phyloP scores from a whole-genome alignment of 768 basidiomycete genomes.

The Auriculariales sp. region DNA sequence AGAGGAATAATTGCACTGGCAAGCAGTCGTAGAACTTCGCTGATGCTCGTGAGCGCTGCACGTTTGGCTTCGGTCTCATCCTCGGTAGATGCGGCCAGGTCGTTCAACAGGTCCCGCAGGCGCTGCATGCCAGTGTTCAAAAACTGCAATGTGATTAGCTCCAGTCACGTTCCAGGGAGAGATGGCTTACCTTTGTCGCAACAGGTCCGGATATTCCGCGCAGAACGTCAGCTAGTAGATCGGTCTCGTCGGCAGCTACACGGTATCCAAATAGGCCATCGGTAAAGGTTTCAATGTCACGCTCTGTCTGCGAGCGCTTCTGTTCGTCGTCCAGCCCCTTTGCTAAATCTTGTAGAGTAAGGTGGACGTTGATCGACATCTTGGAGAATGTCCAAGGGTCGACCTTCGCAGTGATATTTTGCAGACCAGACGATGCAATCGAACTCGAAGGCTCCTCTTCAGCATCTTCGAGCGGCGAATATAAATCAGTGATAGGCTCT shows the following conservation, averaged over 20 bases:
- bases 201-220: constrained; percentile 51
- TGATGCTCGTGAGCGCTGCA: constrained; percentile 34
- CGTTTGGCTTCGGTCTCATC: constrained; percentile 3
- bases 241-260: constrained; percentile 66
- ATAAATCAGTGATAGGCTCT: too few relatives aligned
- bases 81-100: constrained; percentile 14
- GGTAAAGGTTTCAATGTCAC: constrained; percentile 50
- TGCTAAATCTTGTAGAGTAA: constrained; percentile 60
- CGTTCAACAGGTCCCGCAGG: constrained; percentile 38
- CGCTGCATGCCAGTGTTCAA: constrained; percentile 60
- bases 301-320: constrained; percentile 37
- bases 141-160: constrained; percentile 30
- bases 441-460: not conserved
- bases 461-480: not conserved
- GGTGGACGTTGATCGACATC: constrained; percentile 65
- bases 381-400: constrained; percentile 78
- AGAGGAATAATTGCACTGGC: constrained; percentile 55
- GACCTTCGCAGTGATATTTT: constrained; percentile 46
- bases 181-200: constrained; percentile 42
- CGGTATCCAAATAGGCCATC: constrained; percentile 56
- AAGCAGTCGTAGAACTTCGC: constrained; percentile 56
- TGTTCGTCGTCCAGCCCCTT: constrained; percentile 47
- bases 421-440: constrained; percentile 29
- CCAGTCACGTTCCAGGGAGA: not conserved
- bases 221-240: constrained; percentile 72